Percentiles rank a stretch among this genome's conserved stretches.
Evolutionary conservation across 305 asterid species (phyloP).

Genomic region (Caryopteris hybrid): DNA sequence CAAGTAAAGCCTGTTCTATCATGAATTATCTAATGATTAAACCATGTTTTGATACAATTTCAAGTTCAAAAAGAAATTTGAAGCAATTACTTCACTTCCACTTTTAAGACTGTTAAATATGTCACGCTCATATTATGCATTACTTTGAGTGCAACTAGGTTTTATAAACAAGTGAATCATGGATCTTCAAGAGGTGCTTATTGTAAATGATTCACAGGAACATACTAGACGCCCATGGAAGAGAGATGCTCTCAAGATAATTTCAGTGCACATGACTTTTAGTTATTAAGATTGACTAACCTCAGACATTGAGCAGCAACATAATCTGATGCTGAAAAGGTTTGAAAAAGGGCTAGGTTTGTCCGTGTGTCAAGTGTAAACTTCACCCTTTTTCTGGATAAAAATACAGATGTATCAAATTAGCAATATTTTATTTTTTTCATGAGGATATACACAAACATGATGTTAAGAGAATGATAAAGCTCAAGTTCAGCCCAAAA

Average conservation of each 20-base stretch:
- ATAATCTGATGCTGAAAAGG: constrained; percentile 83
- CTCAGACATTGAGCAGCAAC: constrained; percentile 94
- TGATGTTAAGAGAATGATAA: background rate
- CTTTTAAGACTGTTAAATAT: too few species aligned
- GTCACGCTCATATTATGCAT: too few species aligned
- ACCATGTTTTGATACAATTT: background rate
- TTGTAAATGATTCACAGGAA: constrained; percentile 6
- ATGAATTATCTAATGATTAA: too few species aligned
- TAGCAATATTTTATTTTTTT: constrained; percentile 5
- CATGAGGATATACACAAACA: background rate
- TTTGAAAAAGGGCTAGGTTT: constrained; percentile 74
- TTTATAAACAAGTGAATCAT: background rate
- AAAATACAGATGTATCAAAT: constrained; percentile 16
- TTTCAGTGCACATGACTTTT: background rate
- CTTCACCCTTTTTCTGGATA: constrained; percentile 48
- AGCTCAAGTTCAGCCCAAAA: constrained; percentile 4
- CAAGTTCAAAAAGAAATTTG: background rate
- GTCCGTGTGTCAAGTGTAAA: constrained; percentile 75
- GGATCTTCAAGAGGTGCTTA: background rate
- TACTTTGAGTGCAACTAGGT: background rate
- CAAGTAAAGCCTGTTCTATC: too few species aligned
- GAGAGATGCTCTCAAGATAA: background rate
- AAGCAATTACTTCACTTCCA: background rate
- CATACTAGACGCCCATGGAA: background rate
- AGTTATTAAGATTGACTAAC: constrained; percentile 23